A percentile compares a stretch with the other conserved stretches of the same genome.
These are phyloP conservation scores for Marsdenia floribunda DNA, from an alignment of 257 asterid genomes.

Conservation along the genomic window DNA sequence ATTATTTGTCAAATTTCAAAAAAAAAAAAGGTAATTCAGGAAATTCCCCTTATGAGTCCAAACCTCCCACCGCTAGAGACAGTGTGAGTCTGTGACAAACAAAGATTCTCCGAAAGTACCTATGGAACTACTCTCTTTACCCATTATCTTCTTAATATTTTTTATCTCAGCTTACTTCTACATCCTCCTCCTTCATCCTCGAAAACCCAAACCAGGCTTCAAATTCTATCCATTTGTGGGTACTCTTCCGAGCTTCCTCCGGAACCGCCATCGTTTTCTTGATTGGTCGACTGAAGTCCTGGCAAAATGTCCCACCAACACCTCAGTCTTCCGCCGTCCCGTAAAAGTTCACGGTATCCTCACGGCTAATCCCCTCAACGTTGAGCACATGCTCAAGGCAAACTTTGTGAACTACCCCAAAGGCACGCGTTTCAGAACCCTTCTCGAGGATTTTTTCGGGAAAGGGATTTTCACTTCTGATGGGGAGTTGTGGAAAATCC, in stretches of 20 bases:
- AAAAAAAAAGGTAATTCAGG: no score
- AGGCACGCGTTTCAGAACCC: constrained; percentile 52
- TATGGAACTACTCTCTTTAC: constrained; percentile 17
- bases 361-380: constrained; percentile 63
- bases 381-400: constrained; percentile 67
- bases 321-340: constrained; percentile 70
- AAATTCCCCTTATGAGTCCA: no score
- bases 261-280: constrained; percentile 79
- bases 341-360: constrained; percentile 65
- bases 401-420: constrained; percentile 75
- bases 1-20: no score
- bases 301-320: constrained; percentile 43
- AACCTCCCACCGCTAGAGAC: no score
- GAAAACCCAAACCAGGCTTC: constrained; percentile 14
- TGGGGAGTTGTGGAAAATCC: constrained; percentile 59
- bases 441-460: constrained; percentile 69
- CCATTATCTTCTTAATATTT: constrained; percentile 6
- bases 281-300: constrained; percentile 69
- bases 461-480: constrained; percentile 75
- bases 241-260: constrained; percentile 62
- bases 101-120: neutral
- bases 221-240: constrained; percentile 55
- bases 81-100: neutral
- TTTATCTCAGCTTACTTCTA: constrained; percentile 19
- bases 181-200: constrained; percentile 3